Base-by-base conservation (phyloP, 2,329 filamentous ascomycete species). In the Geosmithia putterillii region DNA sequence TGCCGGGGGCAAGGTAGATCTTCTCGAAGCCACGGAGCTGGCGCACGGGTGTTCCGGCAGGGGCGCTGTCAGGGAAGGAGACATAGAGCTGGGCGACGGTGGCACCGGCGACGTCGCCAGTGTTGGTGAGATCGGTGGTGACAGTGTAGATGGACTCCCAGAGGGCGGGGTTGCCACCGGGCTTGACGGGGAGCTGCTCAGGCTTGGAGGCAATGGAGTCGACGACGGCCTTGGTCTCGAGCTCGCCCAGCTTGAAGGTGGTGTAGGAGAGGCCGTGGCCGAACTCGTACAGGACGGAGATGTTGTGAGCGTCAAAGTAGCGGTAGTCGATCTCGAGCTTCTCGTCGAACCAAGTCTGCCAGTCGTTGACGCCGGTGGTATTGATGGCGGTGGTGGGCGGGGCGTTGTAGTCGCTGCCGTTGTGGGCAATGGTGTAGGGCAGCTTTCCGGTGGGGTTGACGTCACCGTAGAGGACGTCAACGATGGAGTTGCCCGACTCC, bases 211-310 rank as follows among this genome's bases (percentile, higher is more conserved):
- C 53, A 45, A 62, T 51, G 12, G 40, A 46, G 17, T 48, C 45
- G 43, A 48, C 51, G 37, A 45, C 45, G 19, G 52, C 51, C 17
- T 47, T 43, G 36, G 56, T 51, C 17, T 45, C 44, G 25, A 58
- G 51, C 46, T 54, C 42, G 12, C 69, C 67, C 49, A 76, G 67
- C 35, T 66, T 61, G 54, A 81, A 82, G 12, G 67, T 74, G 14
- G 81, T 81, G 62, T 84, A 86, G 1, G 74, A 79, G 1, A 87
- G 69, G 1, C 83, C 83, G 52, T 73, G 80, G 22, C 79, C 79
- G 51, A 83, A 83, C 52, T 81, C 76, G 60, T 77, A 83, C 44
- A 71, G 69, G 2, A 78, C 76, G 2, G 65, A 65, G 46, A 79
- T 74, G 57, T 74, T 67, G 44, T 71, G 59, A 45, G 72, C 66